A percentile compares a stretch with the other conserved stretches of the same genome.
phyloP scores from a whole-genome alignment of 805 yeast genomes.

The Metschnikowia cerradonensis region DNA sequence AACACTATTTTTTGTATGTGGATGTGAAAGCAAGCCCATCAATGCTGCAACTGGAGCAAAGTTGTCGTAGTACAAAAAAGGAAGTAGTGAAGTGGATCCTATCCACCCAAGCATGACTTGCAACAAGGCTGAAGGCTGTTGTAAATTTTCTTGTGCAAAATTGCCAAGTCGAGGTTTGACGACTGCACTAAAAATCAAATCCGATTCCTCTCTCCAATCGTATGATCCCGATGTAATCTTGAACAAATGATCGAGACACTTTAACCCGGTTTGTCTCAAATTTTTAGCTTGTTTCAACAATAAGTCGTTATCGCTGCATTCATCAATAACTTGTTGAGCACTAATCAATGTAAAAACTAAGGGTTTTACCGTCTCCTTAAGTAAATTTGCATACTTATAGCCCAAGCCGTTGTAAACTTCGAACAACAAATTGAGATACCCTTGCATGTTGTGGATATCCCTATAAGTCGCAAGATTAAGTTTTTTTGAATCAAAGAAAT shows the following conservation, averaged over 20 bases:
- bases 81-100: slow-evolving; percentile 37
- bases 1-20: slow-evolving; percentile 65
- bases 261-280: slow-evolving; percentile 66
- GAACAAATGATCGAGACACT: slow-evolving; percentile 56
- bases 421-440: slow-evolving; percentile 58
- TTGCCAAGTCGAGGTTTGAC: slow-evolving; percentile 60
- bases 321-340: slow-evolving; percentile 44
- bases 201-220: slow-evolving; percentile 52
- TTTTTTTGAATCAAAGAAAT: slow-evolving; percentile 5
- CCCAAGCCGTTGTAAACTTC: slow-evolving; percentile 61
- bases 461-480: slow-evolving; percentile 8
- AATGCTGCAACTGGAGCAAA: slow-evolving; percentile 52
- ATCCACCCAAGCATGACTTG: slow-evolving; percentile 58
- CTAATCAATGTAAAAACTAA: slow-evolving; percentile 51
- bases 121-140: slow-evolving; percentile 77
- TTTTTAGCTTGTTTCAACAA: slow-evolving; percentile 48
- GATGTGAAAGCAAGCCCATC: slow-evolving; percentile 48
- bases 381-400: slow-evolving; percentile 44
- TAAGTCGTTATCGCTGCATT: slow-evolving; percentile 12
- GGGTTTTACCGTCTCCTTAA: slow-evolving; percentile 53
- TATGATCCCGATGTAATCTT: slow-evolving; percentile 45
- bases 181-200: slow-evolving; percentile 48
- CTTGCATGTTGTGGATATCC: slow-evolving; percentile 50
- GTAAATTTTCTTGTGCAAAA: slow-evolving; percentile 75
- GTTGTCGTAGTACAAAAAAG: slow-evolving; percentile 54